These are phyloP conservation scores for Coffea eugenioides DNA, from an alignment of 257 asterid species.

Conservation along the genomic window DNA sequence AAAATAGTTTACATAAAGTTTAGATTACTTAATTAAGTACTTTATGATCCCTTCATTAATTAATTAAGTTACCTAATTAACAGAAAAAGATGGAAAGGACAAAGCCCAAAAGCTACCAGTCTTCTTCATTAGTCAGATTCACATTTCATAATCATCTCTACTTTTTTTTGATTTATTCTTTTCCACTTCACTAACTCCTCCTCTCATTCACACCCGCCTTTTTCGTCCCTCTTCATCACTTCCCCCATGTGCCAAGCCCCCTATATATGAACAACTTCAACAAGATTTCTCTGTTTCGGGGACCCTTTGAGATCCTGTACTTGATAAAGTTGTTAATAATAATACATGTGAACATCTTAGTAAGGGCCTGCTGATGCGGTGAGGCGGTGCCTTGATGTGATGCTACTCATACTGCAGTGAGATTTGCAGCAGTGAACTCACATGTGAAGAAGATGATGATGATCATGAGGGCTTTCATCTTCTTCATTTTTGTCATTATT, in stretches of 20 bases:
- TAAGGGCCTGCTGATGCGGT: slow-evolving; percentile 32
- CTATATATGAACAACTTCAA: background rate
- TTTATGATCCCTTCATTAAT: background rate
- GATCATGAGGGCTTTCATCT: slow-evolving; percentile 38
- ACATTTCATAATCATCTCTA: slow-evolving; percentile 11
- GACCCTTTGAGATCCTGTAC: slow-evolving; percentile 17
- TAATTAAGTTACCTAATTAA: background rate
- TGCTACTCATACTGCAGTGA: slow-evolving; percentile 32
- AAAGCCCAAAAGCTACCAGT: slow-evolving; percentile 21
- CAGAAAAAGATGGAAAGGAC: slow-evolving; percentile 2
- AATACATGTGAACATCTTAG: slow-evolving; percentile 20
- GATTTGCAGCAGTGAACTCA: slow-evolving; percentile 32
- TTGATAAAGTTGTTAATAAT: background rate
- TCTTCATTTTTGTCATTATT: slow-evolving; percentile 31
- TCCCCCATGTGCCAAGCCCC: slow-evolving; percentile 33
- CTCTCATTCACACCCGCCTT: slow-evolving; percentile 44
- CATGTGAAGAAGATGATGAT: slow-evolving; percentile 34
- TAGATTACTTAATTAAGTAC: background rate
- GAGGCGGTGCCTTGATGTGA: slow-evolving; percentile 4
- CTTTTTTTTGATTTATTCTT: slow-evolving; percentile 2
- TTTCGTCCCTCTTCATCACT: slow-evolving; percentile 23
- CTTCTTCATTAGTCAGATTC: slow-evolving; percentile 20
- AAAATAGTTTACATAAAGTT: background rate
- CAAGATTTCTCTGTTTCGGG: background rate
- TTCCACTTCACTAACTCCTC: slow-evolving; percentile 4